Conservation (phyloP, 2,329 filamentous ascomycete species). For the Periconia sp. region DNA sequence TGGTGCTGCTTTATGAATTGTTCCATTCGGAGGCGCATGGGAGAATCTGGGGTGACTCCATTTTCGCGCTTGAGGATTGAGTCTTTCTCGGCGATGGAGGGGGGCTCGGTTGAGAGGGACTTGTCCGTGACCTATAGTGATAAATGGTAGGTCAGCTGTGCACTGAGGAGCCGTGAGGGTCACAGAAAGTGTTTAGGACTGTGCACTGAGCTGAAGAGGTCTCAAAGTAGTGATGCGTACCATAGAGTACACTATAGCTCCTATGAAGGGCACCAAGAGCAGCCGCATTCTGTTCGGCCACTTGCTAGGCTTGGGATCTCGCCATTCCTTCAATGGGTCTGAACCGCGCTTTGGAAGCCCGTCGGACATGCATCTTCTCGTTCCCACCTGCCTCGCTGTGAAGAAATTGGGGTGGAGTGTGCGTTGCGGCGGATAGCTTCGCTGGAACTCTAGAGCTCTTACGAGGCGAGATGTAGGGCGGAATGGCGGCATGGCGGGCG, state of each 20-base stretch:
- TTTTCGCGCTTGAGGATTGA: constrained; percentile 79
- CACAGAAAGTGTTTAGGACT: no score
- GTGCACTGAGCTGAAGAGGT: no score
- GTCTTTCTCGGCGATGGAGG: constrained; percentile 85
- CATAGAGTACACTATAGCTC: constrained; percentile 65
- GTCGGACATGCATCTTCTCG: constrained; percentile 25
- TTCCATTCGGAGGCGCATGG: constrained; percentile 98
- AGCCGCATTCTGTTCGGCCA: constrained; percentile 51
- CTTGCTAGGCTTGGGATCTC: constrained; percentile 42
- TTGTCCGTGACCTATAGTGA: constrained; percentile 41
- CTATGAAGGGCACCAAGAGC: constrained; percentile 57
- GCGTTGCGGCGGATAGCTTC: constrained; percentile 29
- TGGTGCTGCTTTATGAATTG: constrained; percentile 94
- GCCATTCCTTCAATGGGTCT: constrained; percentile 41
- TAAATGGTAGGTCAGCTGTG: no score
- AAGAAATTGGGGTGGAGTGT: constrained; percentile 24
- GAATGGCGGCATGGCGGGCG: constrained; percentile 33
- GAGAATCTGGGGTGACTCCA: constrained; percentile 76
- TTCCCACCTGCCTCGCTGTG: constrained; percentile 15
- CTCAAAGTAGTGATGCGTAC: no score
- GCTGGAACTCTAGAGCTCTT: constrained; percentile 34
- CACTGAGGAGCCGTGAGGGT: no score
- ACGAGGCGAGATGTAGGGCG: constrained; percentile 30
- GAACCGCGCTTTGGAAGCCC: constrained; percentile 23
- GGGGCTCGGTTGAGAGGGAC: constrained; percentile 59